Conservation (phyloP, 2,329 filamentous ascomycete genomes). For the Biscogniauxia mediterranea region DNA sequence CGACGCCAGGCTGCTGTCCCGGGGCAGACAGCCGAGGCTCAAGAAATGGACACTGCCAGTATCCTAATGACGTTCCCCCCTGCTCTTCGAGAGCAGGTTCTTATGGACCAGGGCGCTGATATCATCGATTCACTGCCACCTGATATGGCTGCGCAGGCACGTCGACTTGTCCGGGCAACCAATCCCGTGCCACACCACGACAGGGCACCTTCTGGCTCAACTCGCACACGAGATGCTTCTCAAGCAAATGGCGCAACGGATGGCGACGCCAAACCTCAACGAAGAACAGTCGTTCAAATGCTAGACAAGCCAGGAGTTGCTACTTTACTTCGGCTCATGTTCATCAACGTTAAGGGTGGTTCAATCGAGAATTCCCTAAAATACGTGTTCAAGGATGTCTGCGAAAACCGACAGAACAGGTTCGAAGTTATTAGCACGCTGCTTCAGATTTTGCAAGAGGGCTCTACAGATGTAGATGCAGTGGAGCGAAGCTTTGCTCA, state of each 20-base stretch:
- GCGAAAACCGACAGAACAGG: slow-evolving; percentile 93
- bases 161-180: slow-evolving; percentile 56
- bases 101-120: slow-evolving; percentile 89
- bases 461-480: slow-evolving; percentile 86
- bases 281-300: slow-evolving; percentile 89
- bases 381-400: slow-evolving; percentile 85
- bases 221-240: slow-evolving; percentile 22
- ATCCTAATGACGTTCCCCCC: slow-evolving; percentile 90
- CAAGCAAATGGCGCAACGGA: slow-evolving; percentile 28
- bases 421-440: slow-evolving; percentile 91
- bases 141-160: slow-evolving; percentile 82
- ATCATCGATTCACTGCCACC: slow-evolving; percentile 80
- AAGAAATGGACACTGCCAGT: slow-evolving; percentile 87
- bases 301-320: slow-evolving; percentile 94
- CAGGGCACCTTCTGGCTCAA: slow-evolving; percentile 40
- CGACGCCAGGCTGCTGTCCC: slow-evolving; percentile 63
- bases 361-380: slow-evolving; percentile 83
- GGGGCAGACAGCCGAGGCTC: slow-evolving; percentile 48
- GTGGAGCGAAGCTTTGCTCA: slow-evolving; percentile 95
- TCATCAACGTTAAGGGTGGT: slow-evolving; percentile 80
- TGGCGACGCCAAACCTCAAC: slow-evolving; percentile 62
- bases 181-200: slow-evolving; percentile 35
- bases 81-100: slow-evolving; percentile 76
- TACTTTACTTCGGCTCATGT: slow-evolving; percentile 97
- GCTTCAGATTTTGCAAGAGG: slow-evolving; percentile 91